Evolutionary conservation across 306 rosid genomes (phyloP), one percentile per base, ranked within the genome.

Genomic region (Abrus pulchellus): DNA sequence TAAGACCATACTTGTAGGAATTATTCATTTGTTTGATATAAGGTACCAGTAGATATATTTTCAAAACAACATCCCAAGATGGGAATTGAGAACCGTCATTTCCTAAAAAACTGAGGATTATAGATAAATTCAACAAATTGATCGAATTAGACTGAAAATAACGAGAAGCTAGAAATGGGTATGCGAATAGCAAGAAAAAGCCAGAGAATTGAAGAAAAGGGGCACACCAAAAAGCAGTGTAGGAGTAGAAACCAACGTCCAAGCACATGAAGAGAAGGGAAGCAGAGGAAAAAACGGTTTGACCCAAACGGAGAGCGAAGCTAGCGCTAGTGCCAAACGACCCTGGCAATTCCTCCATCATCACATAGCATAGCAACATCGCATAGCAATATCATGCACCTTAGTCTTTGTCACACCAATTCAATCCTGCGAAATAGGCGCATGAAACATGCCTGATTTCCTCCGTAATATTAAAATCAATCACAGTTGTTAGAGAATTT

Each of bases 261-360:
- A 93, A 75, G 60, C 94, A 95, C 99, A 95, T 93, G 52, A 91
- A 91, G 82, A 93, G 86, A 82, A 95, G 98, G 27, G 99, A 92
- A 40, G 98, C 93, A 2, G 90, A 84, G 77, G 98, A 91, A 80
- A 95, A 92, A 7, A 92, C 87, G 40, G 92, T 82, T 86, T 95
- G 99, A 7, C 99, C 99, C 83, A 95, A 80, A 7, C 98, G 89
- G 82, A 95, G 94, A 82, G 97, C 97, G 79, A 93, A 90, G 86
- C 99, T 92, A 68, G 98, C 94, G 77, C 97, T 93, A 20, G 91
- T 93, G 64, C 99, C 99, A 87, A 95, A 89, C 32, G 96, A 88
- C 41, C 99, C 99, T 3, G 97, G 93, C 87, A 93, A 36, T 67
- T 93, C 97, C 69, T 89, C 98, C 98, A 91, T 82, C 77, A 68